phyloP scores from a whole-genome alignment of 225 moss, liverwort and hornwort species.

The Straminergon stramineum region DNA sequence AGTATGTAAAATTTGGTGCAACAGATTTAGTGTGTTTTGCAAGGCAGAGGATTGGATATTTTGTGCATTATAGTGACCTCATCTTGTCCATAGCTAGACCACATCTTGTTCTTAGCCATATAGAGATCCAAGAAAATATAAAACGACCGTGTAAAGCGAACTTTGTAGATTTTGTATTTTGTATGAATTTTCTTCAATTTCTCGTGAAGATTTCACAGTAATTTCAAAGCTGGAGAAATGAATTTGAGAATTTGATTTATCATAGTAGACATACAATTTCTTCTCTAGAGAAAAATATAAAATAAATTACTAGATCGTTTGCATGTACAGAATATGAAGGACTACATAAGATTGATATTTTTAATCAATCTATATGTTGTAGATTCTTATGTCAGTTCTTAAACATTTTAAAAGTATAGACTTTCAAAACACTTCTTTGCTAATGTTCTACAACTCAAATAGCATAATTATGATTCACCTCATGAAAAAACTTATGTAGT shows the following conservation, averaged over 20 bases:
- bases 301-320: neutral
- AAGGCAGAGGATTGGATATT: neutral
- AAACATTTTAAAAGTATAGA: neutral
- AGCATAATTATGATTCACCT: neutral
- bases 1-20: neutral
- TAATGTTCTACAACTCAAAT: neutral
- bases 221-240: neutral
- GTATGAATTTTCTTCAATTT: neutral
- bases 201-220: neutral
- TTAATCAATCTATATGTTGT: neutral
- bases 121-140: neutral
- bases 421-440: neutral
- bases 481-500: neutral
- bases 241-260: neutral
- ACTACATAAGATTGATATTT: neutral
- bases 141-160: neutral
- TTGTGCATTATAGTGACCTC: neutral
- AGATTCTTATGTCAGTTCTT: neutral
- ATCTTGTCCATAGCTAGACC: neutral
- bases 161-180: neutral
- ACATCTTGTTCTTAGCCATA: neutral
- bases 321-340: neutral
- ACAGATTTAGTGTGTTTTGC: neutral
- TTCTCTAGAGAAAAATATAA: neutral
- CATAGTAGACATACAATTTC: neutral